Evolutionary conservation across 1,139 yeast species (phyloP).

Genomic region (Kluyveromyces marxianus): DNA sequence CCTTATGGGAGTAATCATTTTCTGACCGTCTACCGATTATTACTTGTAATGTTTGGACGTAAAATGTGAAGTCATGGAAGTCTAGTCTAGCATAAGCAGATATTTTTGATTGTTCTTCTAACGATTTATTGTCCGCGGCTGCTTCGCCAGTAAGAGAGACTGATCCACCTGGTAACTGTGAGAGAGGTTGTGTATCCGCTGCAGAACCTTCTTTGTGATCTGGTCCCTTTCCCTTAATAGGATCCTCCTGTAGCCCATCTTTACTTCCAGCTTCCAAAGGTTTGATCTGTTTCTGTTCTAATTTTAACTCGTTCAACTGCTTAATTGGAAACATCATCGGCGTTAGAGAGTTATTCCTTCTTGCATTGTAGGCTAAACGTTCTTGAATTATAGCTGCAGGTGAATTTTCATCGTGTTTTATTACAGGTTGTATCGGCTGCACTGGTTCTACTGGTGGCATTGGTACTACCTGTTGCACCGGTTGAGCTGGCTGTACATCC

Average conservation of each 20-base stretch:
- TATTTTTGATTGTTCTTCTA: conserved; percentile 44
- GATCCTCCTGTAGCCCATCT: no score
- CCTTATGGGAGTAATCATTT: conserved; percentile 52
- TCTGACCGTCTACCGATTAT: conserved; percentile 83
- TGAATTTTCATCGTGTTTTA: conserved; percentile 8
- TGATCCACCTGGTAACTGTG: neutral
- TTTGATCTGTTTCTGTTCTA: conserved; percentile 5
- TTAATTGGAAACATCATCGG: conserved; percentile 26
- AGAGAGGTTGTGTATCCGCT: neutral
- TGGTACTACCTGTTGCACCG: no score
- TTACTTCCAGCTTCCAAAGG: neutral
- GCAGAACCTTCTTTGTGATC: no score
- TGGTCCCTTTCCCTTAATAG: no score
- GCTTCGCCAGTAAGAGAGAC: neutral
- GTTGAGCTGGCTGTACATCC: no score
- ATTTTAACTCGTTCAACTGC: conserved; percentile 9
- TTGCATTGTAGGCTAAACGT: conserved; percentile 12
- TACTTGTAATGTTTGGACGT: conserved; percentile 92
- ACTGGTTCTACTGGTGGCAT: neutral
- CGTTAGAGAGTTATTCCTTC: conserved; percentile 24
- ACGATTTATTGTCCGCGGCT: neutral
- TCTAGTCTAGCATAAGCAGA: conserved; percentile 93
- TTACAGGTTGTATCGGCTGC: neutral
- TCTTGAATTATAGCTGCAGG: conserved; percentile 20
- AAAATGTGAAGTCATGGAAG: conserved; percentile 86